Evolutionary conservation across 2,329 filamentous ascomycete genomes (phyloP).

Genomic region (Arthrobotrys entomopaga): DNA sequence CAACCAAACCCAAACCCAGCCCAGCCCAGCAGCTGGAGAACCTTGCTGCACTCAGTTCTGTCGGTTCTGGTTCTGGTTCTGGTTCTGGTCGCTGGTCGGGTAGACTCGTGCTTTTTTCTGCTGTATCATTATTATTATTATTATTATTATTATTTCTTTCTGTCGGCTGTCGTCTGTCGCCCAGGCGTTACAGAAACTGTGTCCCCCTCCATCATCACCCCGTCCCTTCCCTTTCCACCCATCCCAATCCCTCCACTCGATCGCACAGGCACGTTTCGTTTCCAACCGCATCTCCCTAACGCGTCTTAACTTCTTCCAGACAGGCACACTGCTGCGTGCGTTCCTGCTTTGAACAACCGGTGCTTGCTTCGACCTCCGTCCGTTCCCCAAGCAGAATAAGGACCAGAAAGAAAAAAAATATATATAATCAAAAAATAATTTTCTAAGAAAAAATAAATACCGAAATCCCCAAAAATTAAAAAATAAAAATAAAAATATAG

Average conservation of each 20-base stretch:
- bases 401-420: slow-evolving; percentile 20
- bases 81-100: neutral
- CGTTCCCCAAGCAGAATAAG: neutral
- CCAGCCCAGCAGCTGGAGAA: slow-evolving; percentile 3
- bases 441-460: too few relatives aligned
- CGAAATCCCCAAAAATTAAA: slow-evolving; percentile 2
- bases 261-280: slow-evolving; percentile 55
- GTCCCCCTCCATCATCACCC: slow-evolving; percentile 39
- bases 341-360: slow-evolving; percentile 29
- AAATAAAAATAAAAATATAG: slow-evolving; percentile 17
- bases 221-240: slow-evolving; percentile 34
- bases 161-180: neutral
- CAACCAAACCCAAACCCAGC: neutral
- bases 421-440: neutral
- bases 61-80: slow-evolving; percentile 3
- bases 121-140: too few relatives aligned
- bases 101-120: too few relatives aligned
- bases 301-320: slow-evolving; percentile 51
- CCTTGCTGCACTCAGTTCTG: slow-evolving; percentile 15
- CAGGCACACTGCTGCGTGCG: slow-evolving; percentile 29
- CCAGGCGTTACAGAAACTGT: slow-evolving; percentile 52
- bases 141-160: neutral
- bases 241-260: slow-evolving; percentile 20
- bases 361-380: slow-evolving; percentile 22
- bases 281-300: slow-evolving; percentile 54